Evolutionary conservation across 2,329 filamentous ascomycete species (phyloP), one percentile per base, ranked within the genome.

Genomic region (Akanthomyces uredinophilus): DNA sequence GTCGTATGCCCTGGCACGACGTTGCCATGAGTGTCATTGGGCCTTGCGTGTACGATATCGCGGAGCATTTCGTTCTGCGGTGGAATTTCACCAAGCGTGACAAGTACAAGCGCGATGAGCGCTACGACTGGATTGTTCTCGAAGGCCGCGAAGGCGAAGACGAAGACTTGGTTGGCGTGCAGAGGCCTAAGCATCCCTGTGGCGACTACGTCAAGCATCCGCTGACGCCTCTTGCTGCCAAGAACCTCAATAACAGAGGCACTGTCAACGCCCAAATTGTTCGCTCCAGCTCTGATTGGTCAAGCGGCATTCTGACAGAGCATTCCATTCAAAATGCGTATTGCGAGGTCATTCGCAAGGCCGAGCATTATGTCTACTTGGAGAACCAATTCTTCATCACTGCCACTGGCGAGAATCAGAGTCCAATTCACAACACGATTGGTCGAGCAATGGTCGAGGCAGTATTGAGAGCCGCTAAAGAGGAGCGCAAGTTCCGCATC

Each of bases 351-450:
- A 98, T 98, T 68, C 81, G 88, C 56, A 91, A 91, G 57, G 94
- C 94, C 0, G 79, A 97, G 75, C 94, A 98, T 72, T 97, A 87
- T 68, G 89, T 99, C 27, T 99, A 98, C 77, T 96, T 99, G 64
- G 95, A 99, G 74, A 98, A 98, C 70, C 95, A 99, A 70, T 98
- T 98, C 79, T 99, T 98, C 81, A 97, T 96, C 71, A 96, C 92
- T 1, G 91, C 95, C 0, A 98, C 94, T 0, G 92, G 92, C 10
- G 88, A 95, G n/a, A 76, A 96, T 41, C 93, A 97, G 72, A 78
- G 81, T 1, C 94, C 94, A 0, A 86, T 98, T 27, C 87, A 92
- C 74, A 99, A 99, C 72, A 89, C 87, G 20, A 90, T 99, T 59
- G 95, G 95, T 14, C 82, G 82, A 8, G 88, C 95, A 2, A 96